Evolutionary conservation across 805 yeast genomes (phyloP), one percentile per base, ranked within the genome.

Genomic region (Groenewaldozyma salmanticensis): DNA sequence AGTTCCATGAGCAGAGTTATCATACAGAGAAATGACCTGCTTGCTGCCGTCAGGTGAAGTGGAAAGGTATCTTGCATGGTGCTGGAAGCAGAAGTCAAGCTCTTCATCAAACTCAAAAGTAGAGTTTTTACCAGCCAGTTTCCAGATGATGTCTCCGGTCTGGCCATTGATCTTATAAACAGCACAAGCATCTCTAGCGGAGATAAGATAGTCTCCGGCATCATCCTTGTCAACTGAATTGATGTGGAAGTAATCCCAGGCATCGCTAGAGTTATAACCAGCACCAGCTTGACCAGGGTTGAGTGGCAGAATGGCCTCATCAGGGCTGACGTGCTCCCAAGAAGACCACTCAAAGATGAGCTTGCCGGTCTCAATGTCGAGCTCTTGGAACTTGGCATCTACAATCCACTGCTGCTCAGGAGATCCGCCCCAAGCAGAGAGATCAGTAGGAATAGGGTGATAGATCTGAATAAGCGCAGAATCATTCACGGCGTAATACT

Each of bases 241-340:
- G 33, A 43, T 43, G 31, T 43, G 43, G 38, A 43, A 40, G 31
- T 43, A 43, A 31, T 43, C 43, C 43, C 43, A 43, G 9, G 43
- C 46, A 17, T 39, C 40, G n/a, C 40, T 34, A 3, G 43, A 40
- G 22, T 43, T 43, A 29, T 35, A 40, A 13, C 43, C 43, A 17
- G 43, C 21, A 2, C 46, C 46, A n/a, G 43, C 43, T 31, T 43
- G 46, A 15, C 43, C 43, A 5, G 33, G 17, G 18, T 19, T 42
- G 21, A 42, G 5, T 5, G 45, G 39, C 9, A 43, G 19, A 19
- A 35, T 24, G n/a, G 46, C 27, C 13, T 43, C 46, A 35, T 40
- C 33, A 11, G 43, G 43, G 19, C 33, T 31, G 5, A 43, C 40
- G 31, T 40, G 40, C 6, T 39, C 46, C 9, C 39, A 34, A 5